Conservation (phyloP, 1,284 basidiomycete genomes). For the Anthracocystis setariae region DNA sequence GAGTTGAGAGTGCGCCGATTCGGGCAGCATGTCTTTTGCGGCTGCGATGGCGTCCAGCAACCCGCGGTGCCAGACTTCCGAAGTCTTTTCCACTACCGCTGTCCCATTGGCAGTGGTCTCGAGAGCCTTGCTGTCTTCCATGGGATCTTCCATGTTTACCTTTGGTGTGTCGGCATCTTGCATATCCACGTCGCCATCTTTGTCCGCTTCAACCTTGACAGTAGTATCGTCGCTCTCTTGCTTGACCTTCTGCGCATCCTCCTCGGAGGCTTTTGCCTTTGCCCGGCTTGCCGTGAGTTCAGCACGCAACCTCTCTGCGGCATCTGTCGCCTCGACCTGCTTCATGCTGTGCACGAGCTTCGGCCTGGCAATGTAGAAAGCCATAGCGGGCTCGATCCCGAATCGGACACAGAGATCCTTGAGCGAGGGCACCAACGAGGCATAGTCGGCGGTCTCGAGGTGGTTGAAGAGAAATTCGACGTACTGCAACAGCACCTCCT, state of each 20-base stretch:
- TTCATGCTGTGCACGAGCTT: constrained; percentile 53
- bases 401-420: constrained; percentile 54
- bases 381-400: constrained; percentile 61
- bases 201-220: neutral
- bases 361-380: constrained; percentile 62
- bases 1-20: constrained; percentile 36
- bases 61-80: constrained; percentile 56
- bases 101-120: neutral
- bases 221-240: neutral
- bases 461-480: constrained; percentile 63
- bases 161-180: constrained; percentile 20
- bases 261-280: constrained; percentile 25
- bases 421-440: constrained; percentile 52
- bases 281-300: constrained; percentile 50
- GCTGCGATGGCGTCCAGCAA: constrained; percentile 52
- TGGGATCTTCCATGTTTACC: constrained; percentile 4
- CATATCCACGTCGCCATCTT: constrained; percentile 39
- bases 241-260: neutral
- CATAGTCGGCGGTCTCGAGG: constrained; percentile 53
- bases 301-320: constrained; percentile 45
- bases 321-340: constrained; percentile 46
- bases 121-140: neutral
- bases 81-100: neutral
- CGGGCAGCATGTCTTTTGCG: constrained; percentile 50
- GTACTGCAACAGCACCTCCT: constrained; percentile 64